A percentile compares a stretch with the other conserved stretches of the same genome.
phyloP scores from a whole-genome alignment of 805 yeast species.

The Brettanomyces nanus region DNA sequence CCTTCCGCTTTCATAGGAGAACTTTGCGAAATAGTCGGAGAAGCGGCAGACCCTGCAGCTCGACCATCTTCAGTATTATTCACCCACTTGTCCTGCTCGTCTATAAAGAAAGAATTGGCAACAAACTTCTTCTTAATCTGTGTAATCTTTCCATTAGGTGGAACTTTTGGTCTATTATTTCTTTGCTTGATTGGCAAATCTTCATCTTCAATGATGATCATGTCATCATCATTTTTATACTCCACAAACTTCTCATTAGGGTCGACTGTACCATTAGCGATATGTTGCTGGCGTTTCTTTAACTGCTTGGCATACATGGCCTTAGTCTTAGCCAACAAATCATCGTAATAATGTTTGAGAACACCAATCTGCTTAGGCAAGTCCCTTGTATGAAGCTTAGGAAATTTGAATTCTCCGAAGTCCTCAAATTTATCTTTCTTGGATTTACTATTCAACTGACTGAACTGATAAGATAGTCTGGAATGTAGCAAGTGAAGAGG shows the following conservation, averaged over 20 bases:
- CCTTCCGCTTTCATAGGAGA: too few species aligned
- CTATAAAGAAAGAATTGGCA: conserved; percentile 46
- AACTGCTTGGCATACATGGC: conserved; percentile 33
- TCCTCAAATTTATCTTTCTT: conserved; percentile 57
- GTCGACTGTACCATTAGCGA: conserved; percentile 10
- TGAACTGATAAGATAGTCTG: conserved; percentile 52
- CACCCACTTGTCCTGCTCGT: conserved; percentile 24
- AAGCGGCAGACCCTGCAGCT: neutral
- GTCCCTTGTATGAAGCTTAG: conserved; percentile 43
- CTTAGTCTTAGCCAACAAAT: conserved; percentile 34
- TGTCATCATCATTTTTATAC: conserved; percentile 29
- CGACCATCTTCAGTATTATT: neutral
- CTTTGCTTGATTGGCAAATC: conserved; percentile 75
- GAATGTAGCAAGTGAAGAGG: conserved; percentile 87
- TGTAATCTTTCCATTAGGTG: conserved; percentile 83
- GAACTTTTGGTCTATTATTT: conserved; percentile 68
- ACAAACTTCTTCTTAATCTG: conserved; percentile 57
- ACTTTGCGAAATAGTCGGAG: too few species aligned
- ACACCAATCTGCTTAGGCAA: conserved; percentile 48
- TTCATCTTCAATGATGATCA: conserved; percentile 70
- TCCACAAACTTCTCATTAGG: conserved; percentile 15
- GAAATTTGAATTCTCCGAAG: conserved; percentile 46
- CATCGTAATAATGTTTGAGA: conserved; percentile 45
- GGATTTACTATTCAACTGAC: conserved; percentile 34
- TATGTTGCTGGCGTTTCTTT: conserved; percentile 29